Conservation (phyloP, 345 rosid genomes). For the Rubroshorea leprosula region DNA sequence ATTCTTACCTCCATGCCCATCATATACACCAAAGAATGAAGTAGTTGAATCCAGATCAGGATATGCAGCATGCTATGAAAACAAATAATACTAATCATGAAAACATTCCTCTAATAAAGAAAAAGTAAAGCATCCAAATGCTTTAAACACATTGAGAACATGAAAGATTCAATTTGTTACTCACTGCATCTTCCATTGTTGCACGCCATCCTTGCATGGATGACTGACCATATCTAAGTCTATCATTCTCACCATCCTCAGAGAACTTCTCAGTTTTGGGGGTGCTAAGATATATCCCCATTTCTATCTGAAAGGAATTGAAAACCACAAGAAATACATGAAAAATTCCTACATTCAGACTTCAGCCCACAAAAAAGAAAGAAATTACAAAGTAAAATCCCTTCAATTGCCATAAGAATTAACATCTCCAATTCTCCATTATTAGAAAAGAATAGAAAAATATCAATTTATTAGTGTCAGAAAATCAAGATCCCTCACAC, state of each 20-base stretch:
- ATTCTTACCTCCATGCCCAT: conserved; percentile 81
- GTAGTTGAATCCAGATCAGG: conserved; percentile 55
- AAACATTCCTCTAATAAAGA: no score
- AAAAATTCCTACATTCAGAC: background rate
- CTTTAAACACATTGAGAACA: no score
- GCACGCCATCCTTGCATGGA: conserved; percentile 99
- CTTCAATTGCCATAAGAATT: background rate
- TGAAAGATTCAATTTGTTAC: no score
- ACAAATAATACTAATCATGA: background rate
- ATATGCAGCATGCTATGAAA: conserved; percentile 60
- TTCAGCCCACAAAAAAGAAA: background rate
- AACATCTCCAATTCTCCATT: background rate
- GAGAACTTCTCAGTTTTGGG: conserved; percentile 52
- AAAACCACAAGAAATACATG: background rate
- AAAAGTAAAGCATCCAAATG: no score
- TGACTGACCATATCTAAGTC: conserved; percentile 78
- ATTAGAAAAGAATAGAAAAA: no score
- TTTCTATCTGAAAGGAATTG: no score
- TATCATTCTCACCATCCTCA: conserved; percentile 74
- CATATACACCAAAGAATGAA: conserved; percentile 81
- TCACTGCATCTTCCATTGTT: conserved; percentile 48
- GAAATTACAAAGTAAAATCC: no score
- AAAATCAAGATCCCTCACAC: no score
- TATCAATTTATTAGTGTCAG: no score
- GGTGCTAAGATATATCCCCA: no score